A percentile compares a stretch with the other conserved stretches of the same genome.
Conservation (phyloP, 768 basidiomycete species). For the Dentipellis sp. region DNA sequence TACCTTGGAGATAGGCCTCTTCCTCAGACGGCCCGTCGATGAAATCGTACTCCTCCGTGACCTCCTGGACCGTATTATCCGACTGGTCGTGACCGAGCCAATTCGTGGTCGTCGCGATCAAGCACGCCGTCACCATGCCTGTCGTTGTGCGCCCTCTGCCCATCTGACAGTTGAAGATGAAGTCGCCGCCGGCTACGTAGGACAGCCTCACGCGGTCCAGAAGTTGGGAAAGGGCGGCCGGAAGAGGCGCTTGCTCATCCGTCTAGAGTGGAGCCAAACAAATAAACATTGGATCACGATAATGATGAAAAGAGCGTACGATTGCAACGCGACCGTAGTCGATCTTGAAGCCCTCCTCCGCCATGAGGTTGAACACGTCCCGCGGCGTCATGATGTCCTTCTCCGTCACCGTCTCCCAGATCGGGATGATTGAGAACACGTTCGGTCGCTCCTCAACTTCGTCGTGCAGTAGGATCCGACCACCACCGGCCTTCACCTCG, state of each 20-base stretch:
- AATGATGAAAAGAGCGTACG: slow-evolving; percentile 34
- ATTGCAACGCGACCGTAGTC: slow-evolving; percentile 87
- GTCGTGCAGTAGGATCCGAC: slow-evolving; percentile 86
- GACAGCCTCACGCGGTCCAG: slow-evolving; percentile 59
- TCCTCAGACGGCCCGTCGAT: slow-evolving; percentile 84
- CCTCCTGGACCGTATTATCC: slow-evolving; percentile 27
- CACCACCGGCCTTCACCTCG: slow-evolving; percentile 64
- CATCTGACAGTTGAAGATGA: slow-evolving; percentile 98
- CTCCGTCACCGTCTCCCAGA: slow-evolving; percentile 84
- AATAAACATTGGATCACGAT: not conserved
- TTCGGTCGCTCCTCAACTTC: slow-evolving; percentile 93
- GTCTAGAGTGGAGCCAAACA: slow-evolving; percentile 45
- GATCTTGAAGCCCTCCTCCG: slow-evolving; percentile 74
- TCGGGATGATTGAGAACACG: slow-evolving; percentile 81
- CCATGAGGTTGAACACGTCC: slow-evolving; percentile 71
- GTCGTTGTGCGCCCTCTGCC: slow-evolving; percentile 88
- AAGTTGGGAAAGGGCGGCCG: slow-evolving; percentile 73
- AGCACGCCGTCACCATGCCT: slow-evolving; percentile 86
- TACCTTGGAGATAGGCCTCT: slow-evolving; percentile 82
- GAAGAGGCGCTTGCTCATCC: slow-evolving; percentile 94
- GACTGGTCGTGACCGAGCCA: slow-evolving; percentile 40
- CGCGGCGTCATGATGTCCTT: slow-evolving; percentile 82
- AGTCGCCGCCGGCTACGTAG: slow-evolving; percentile 56
- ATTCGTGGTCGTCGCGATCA: slow-evolving; percentile 67
- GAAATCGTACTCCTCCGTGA: slow-evolving; percentile 45